Evolutionary conservation across 2,329 filamentous ascomycete genomes (phyloP).

Genomic region (Microdochium nivale): DNA sequence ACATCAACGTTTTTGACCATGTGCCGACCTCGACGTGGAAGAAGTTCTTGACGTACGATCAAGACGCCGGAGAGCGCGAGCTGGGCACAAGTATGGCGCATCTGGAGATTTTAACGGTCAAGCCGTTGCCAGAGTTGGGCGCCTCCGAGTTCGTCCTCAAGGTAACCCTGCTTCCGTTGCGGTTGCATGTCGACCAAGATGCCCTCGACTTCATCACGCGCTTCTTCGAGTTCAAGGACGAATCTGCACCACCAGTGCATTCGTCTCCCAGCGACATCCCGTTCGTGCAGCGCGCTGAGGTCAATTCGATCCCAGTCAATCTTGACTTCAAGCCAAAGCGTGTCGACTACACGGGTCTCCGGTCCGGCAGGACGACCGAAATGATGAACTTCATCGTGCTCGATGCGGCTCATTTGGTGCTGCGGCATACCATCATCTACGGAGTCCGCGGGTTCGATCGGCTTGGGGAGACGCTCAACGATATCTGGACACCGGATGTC

Average conservation of each 20-base stretch:
- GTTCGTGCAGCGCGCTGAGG: constrained; percentile 83
- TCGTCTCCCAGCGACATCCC: constrained; percentile 62
- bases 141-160: constrained; percentile 85
- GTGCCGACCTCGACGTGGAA: constrained; percentile 95
- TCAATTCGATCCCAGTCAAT: constrained; percentile 74
- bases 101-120: constrained; percentile 79
- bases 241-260: constrained; percentile 40
- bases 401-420: constrained; percentile 76
- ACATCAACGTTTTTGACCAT: constrained; percentile 89
- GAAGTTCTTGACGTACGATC: constrained; percentile 92
- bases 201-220: constrained; percentile 93
- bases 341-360: constrained; percentile 89
- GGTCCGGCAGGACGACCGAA: constrained; percentile 89
- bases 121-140: constrained; percentile 72
- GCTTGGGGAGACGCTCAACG: constrained; percentile 81
- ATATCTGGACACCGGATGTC: constrained; percentile 94
- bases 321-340: constrained; percentile 96
- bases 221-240: constrained; percentile 97
- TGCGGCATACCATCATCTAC: constrained; percentile 87
- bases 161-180: constrained; percentile 70
- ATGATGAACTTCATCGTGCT: constrained; percentile 98
- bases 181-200: constrained; percentile 94
- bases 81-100: constrained; percentile 85
- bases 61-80: constrained; percentile 78
- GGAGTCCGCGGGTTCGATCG: constrained; percentile 86